Evolutionary conservation across 2,329 filamentous ascomycete species (phyloP), one percentile per base, ranked within the genome.

Genomic region (Cercospora canescens): DNA sequence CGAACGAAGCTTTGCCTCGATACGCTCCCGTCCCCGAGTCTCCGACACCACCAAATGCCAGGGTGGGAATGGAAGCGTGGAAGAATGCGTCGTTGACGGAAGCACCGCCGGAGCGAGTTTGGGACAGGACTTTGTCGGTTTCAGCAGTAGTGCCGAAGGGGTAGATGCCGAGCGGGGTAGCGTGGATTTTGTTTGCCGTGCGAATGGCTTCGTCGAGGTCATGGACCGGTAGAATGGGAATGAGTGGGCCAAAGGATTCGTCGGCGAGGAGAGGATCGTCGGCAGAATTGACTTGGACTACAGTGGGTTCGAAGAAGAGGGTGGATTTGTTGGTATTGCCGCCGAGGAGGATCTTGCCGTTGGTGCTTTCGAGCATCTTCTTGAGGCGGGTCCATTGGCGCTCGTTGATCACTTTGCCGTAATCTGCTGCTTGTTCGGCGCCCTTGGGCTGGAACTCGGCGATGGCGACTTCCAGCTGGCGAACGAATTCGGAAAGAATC

Each of bases 241-340:
- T 93, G 66, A 97, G 85, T n/a, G 95, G 95, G 6, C 94, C 95
- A 76, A 99, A 99, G 50, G 89, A 92, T 81, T 99, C 95, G 69
- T 96, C 88, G 26, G 82, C 81, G 75, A 97, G 86, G 79, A 97
- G 87, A 7, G 89, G 85, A 80, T 97, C 94, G 57, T 94, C 86
- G 16, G 86, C 76, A 68, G 88, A 88, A 70, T 91, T 85, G 39
- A 97, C 90, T 67, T 92, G 85, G n/a, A 99, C 89, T n/a, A 94
- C 88, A 0, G 95, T 99, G 0, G 94, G 92, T 77, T 94, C 93
- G 72, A 99, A 95, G 80, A 91, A 97, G 58, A 91, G 88, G 34
- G 92, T 86, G 37, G 86, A 83, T 76, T 92, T 89, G 77, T 98
- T 93, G 81, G 91, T 89, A 62, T 89, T 88, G 57, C 95, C 95